These are phyloP conservation scores for Gaeumannomyces tritici DNA, from an alignment of 2,329 filamentous ascomycete genomes.

Conservation along the genomic window DNA sequence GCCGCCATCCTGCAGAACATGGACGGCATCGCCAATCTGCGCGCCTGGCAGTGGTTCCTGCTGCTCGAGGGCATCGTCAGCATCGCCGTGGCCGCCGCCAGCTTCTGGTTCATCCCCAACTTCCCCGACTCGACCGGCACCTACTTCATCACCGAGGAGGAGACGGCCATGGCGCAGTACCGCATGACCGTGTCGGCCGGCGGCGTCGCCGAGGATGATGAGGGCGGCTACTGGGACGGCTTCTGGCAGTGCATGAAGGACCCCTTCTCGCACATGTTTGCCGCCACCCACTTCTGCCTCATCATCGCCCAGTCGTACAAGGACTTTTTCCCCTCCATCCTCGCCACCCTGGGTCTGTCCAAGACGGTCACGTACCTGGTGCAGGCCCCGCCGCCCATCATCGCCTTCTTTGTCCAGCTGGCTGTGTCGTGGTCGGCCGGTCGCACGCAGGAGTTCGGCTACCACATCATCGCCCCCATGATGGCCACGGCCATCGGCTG, in stretches of 20 bases:
- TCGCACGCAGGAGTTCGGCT: background rate
- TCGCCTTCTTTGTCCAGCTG: background rate
- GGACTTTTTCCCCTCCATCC: background rate
- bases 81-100: slow-evolving; percentile 40
- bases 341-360: background rate
- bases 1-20: slow-evolving; percentile 2
- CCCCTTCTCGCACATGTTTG: background rate
- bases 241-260: background rate
- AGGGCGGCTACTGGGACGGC: background rate
- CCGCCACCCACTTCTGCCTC: background rate
- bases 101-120: slow-evolving; percentile 47
- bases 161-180: slow-evolving; percentile 37
- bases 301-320: background rate
- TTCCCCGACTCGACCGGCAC: slow-evolving; percentile 16
- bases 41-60: slow-evolving; percentile 55
- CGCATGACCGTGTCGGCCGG: background rate
- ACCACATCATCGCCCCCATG: background rate
- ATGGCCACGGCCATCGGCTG: too few relatives aligned
- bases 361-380: background rate
- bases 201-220: slow-evolving; percentile 10
- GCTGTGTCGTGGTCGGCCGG: background rate
- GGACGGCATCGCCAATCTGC: background rate
- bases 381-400: background rate
- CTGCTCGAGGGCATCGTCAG: slow-evolving; percentile 56
- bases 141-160: slow-evolving; percentile 43